Percentiles rank a stretch among this genome's conserved stretches.
Evolutionary conservation across 345 rosid species (phyloP).

Genomic region (Lenwebbia sp.): DNA sequence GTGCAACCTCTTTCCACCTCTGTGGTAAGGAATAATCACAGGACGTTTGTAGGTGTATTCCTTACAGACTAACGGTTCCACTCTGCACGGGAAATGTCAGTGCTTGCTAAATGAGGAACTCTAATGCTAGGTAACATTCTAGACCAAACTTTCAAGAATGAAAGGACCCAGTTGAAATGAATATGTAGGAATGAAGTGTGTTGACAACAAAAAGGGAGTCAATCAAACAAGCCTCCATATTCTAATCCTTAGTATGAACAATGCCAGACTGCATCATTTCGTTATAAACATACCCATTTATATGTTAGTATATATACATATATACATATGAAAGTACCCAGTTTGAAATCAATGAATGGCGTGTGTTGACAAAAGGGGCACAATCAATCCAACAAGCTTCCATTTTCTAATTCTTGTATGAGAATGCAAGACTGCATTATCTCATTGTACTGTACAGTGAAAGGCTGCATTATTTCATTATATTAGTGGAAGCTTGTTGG

Average conservation of each 20-base stretch:
- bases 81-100: conserved; percentile 24
- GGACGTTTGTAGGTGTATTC: conserved; percentile 62
- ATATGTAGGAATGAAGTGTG: background rate
- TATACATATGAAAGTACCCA: background rate
- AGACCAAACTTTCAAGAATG: background rate
- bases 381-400: background rate
- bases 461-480: background rate
- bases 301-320: no score
- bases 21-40: conserved; percentile 85
- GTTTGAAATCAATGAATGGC: background rate
- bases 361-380: background rate
- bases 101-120: background rate
- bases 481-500: background rate
- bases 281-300: background rate
- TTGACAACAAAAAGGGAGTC: background rate
- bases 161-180: background rate
- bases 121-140: background rate
- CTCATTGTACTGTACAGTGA: background rate
- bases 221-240: background rate
- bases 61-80: conserved; percentile 93
- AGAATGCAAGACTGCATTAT: background rate
- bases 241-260: background rate
- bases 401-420: background rate
- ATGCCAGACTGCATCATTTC: background rate
- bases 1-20: conserved; percentile 94